These are phyloP conservation scores for Rhizopogon vulgaris DNA, from an alignment of 768 basidiomycete genomes.

Conservation along the genomic window DNA sequence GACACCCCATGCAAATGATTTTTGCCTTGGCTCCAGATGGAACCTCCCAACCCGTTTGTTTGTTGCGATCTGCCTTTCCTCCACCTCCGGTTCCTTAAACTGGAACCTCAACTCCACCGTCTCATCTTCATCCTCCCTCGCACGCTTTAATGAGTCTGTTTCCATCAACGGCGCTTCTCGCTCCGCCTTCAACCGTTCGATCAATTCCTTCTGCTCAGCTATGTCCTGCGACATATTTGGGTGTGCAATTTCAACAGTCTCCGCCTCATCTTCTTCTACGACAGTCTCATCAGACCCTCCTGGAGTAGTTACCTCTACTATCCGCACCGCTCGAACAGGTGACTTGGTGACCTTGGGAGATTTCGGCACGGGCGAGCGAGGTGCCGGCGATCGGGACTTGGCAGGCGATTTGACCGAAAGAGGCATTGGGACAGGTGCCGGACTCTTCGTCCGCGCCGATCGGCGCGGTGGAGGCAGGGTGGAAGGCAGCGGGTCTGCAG, in stretches of 20 bases:
- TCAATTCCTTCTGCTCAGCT: constrained; percentile 70
- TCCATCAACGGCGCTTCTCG: constrained; percentile 32
- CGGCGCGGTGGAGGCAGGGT: constrained; percentile 36
- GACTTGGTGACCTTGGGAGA: constrained; percentile 26
- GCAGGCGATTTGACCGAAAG: background rate
- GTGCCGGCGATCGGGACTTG: constrained; percentile 25
- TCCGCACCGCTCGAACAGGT: constrained; percentile 13
- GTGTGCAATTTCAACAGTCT: constrained; percentile 50
- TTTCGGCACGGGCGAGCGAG: constrained; percentile 30
- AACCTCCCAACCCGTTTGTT: constrained; percentile 60
- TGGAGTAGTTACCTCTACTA: constrained; percentile 35
- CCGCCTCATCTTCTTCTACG: constrained; percentile 60
- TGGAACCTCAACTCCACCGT: constrained; percentile 49
- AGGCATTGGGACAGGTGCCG: constrained; percentile 22
- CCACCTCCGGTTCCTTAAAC: constrained; percentile 63
- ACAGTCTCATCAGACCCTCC: constrained; percentile 56
- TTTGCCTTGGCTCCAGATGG: constrained; percentile 58
- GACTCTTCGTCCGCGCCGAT: constrained; percentile 37
- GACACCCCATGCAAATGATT: constrained; percentile 78
- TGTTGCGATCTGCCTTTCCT: constrained; percentile 50
- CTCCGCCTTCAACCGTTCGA: constrained; percentile 64
- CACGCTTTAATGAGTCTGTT: constrained; percentile 36
- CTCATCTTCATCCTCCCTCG: constrained; percentile 31
- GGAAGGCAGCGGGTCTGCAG: constrained; percentile 11
- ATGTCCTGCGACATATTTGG: constrained; percentile 68